A percentile compares a stretch with the other conserved stretches of the same genome.
These are phyloP conservation scores for Butyriboletus loyo DNA, from an alignment of 768 basidiomycete species.

Conservation along the genomic window DNA sequence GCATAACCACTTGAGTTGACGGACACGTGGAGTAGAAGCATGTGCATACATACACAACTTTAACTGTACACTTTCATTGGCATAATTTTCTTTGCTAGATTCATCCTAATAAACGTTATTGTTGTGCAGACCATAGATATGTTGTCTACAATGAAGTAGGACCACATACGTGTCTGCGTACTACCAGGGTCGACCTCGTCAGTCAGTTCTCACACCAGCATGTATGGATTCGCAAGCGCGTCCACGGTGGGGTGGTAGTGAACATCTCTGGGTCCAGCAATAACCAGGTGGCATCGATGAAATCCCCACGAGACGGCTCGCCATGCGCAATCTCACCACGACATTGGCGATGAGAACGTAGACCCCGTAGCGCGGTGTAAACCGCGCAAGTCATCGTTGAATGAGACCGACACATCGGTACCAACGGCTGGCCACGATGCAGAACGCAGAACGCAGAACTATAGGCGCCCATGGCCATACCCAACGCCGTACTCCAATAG, in stretches of 20 bases:
- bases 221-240: neutral
- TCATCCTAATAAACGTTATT: slow-evolving; percentile 25
- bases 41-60: slow-evolving; percentile 22
- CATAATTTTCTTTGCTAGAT: slow-evolving; percentile 30
- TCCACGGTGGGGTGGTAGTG: neutral
- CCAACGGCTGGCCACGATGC: neutral
- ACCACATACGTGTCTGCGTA: no score
- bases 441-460: no score
- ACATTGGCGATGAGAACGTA: slow-evolving; percentile 2
- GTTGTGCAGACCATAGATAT: slow-evolving; percentile 19
- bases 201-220: neutral
- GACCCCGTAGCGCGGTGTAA: neutral
- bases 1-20: slow-evolving; percentile 22
- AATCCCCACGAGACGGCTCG: neutral
- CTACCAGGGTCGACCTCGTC: no score
- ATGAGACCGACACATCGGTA: neutral
- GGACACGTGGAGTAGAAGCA: slow-evolving; percentile 20
- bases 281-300: slow-evolving; percentile 1
- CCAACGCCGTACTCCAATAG: neutral
- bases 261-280: slow-evolving; percentile 3
- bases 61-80: slow-evolving; percentile 26
- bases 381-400: neutral
- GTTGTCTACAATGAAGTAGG: neutral
- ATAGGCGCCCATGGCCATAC: neutral
- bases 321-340: neutral